Evolutionary conservation across 441 rosid genomes (phyloP).

Genomic region (Theobroma grandiflorum): DNA sequence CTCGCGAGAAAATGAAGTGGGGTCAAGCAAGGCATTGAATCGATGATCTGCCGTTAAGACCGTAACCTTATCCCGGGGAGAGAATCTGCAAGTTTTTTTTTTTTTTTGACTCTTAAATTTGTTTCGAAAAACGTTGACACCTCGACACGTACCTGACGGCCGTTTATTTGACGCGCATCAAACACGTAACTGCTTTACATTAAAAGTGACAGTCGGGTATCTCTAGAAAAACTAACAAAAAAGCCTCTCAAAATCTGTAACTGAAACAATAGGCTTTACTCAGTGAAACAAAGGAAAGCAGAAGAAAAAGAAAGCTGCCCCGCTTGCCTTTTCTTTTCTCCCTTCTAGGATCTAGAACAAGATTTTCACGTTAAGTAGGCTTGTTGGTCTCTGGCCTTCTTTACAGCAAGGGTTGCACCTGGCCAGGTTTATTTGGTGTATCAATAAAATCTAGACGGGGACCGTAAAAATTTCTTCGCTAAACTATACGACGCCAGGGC

Average conservation of each 20-base stretch:
- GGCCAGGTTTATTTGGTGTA: constrained; percentile 18
- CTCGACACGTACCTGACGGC: neutral
- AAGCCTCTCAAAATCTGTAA: neutral
- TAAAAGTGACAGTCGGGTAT: neutral
- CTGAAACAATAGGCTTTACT: no score
- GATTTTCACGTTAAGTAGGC: no score
- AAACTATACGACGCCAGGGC: constrained; percentile 36
- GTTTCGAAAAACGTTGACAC: neutral
- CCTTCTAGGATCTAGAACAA: no score
- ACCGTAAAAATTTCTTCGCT: neutral
- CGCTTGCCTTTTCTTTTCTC: no score
- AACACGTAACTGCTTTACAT: neutral
- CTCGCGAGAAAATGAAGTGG: constrained; percentile 26
- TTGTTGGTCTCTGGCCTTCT: no score
- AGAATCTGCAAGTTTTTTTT: constrained; percentile 14
- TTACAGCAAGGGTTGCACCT: neutral
- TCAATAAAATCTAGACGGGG: neutral
- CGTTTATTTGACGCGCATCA: constrained; percentile 26
- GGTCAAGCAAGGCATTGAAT: neutral
- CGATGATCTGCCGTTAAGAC: neutral
- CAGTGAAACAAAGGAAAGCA: no score
- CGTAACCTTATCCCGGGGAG: constrained; percentile 18
- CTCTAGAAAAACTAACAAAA: neutral
- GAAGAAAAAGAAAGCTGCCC: no score
- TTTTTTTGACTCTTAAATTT: neutral